Base-by-base conservation (phyloP, 2,329 filamentous ascomycete species). In the Cercospora nicotianae region DNA sequence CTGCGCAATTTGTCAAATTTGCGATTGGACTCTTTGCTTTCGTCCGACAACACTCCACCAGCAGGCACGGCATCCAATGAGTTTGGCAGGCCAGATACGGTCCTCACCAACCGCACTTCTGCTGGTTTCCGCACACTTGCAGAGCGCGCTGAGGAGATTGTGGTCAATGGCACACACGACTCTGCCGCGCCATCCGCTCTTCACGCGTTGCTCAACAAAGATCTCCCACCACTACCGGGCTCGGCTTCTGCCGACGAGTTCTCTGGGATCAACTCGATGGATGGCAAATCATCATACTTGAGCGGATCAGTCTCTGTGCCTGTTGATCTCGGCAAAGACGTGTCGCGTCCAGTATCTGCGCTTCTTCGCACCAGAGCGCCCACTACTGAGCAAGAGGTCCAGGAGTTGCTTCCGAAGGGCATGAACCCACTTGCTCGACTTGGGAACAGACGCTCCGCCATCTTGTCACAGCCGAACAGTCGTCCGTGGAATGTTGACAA, bases 401-500 rank as follows among this genome's bases (percentile, higher is more conserved):
- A 62, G 30, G 59, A 73, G 16, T 28, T 78, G 64, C 69, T 78
- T 18, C 76, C 76, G 16, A 73, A 74, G 7, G 75, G 75, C 70
- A 74, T 73, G 68, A 78, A 78, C 53, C 76, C 76, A 4, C 75
- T 79, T 55, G 72, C 75, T 26, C 75, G 77, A 39, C 70, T 72
- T 36, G 71, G 67, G 57, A 65, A 68, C 55, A 75, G 75, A 63
- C 74, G 76, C 16, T 79, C 78, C 3, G 64, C 79, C 48, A 67
- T 78, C 20, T 67, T 77, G 28, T 79, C 78, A 4, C 69, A 75
- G 23, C 72, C 77, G 5, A 79, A 79, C 64, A 80, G 78, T 55
- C 78, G 81, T 30, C 81, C 81, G n/a, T 83, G 81, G 81, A 84
- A 84, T 68, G 75, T 76, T 20, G 81, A 83, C 68, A 80, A 81